Evolutionary conservation across 129 eudicot species (phyloP).

Genomic region (Artemisia tridentata): DNA sequence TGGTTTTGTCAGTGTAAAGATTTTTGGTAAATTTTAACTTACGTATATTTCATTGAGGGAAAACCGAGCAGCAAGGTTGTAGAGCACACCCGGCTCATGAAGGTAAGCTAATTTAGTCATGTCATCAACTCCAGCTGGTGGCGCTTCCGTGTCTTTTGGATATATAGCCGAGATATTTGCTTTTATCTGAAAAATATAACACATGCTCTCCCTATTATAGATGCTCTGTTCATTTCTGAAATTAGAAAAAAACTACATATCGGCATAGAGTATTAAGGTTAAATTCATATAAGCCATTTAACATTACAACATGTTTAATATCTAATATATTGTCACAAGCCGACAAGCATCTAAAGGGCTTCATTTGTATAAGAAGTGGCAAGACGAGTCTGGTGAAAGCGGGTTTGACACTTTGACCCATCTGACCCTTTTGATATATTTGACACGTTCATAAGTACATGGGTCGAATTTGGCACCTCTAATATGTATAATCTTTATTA

Average conservation of each 20-base stretch:
- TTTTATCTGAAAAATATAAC: constrained; percentile 52
- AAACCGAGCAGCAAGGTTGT: constrained; percentile 76
- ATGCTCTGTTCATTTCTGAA: neutral
- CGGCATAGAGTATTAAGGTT: neutral
- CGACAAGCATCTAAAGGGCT: too few species aligned
- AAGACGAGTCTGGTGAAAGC: too few species aligned
- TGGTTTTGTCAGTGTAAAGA: neutral
- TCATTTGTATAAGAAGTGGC: too few species aligned
- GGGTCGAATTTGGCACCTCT: neutral
- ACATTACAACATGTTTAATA: neutral
- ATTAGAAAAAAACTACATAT: neutral
- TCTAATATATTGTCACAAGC: too few species aligned
- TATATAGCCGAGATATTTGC: constrained; percentile 70
- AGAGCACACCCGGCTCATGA: constrained; percentile 91
- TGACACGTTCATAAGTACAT: too few species aligned
- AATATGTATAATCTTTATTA: neutral
- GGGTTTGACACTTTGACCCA: too few species aligned
- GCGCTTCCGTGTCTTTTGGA: constrained; percentile 92
- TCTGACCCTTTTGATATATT: too few species aligned
- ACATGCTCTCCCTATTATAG: neutral
- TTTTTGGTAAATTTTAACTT: constrained; percentile 22
- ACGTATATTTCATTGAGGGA: constrained; percentile 83
- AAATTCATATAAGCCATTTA: neutral
- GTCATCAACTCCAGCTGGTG: constrained; percentile 92
- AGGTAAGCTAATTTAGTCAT: constrained; percentile 95